Base-by-base conservation (phyloP, 2,329 filamentous ascomycete genomes). In the Fusarium sp. region DNA sequence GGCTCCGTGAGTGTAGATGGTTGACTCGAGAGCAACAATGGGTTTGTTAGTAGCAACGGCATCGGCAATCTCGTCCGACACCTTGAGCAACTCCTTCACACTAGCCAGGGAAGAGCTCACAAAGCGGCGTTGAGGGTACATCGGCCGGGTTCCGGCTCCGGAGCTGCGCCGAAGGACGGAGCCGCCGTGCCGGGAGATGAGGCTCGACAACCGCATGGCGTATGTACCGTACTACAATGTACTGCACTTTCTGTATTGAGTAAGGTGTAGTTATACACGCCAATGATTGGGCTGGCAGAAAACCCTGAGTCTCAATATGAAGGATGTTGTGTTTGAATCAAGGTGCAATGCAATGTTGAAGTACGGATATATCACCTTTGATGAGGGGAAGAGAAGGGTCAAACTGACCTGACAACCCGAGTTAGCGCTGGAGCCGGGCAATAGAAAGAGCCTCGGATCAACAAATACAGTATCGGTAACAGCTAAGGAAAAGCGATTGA, bases 1-100 rank as follows among this genome's bases (percentile, higher is more conserved):
- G 23, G 92, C 90, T 39, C 94, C 94, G 81, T 99, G 96, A 2
- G 96, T 99, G 80, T 99, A 98, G 73, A 99, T 98, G 7, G 96
- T 97, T 3, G 93, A 94, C 80, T 99, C 96, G 7, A 99, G 86
- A 18, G 95, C 96, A 13, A 99, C 94, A 6, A 99, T 91, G 1
- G 96, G 95, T 74, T 89, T 90, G 58, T 90, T 89, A 15, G 88
- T 87, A 41, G 88, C 84, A 47, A 98, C 79, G 38, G 94, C 95
- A 76, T 93, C 89, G 53, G 85, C 84, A 15, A 99, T 91, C 80
- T 98, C 95, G 50, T 95, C 91, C 2, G 93, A 94, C 41, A 97
- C 84, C 54, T 85, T 86, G 58, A 97, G 85, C 63, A 93, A 71
- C 39, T 78, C 72, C 60, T 77, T 76, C 31, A 85, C 71, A 15